A percentile compares a stretch with the other conserved stretches of the same genome.
phyloP scores from a whole-genome alignment of 108 stramenopile genomes.

The Nannochloropsis oceanica region DNA sequence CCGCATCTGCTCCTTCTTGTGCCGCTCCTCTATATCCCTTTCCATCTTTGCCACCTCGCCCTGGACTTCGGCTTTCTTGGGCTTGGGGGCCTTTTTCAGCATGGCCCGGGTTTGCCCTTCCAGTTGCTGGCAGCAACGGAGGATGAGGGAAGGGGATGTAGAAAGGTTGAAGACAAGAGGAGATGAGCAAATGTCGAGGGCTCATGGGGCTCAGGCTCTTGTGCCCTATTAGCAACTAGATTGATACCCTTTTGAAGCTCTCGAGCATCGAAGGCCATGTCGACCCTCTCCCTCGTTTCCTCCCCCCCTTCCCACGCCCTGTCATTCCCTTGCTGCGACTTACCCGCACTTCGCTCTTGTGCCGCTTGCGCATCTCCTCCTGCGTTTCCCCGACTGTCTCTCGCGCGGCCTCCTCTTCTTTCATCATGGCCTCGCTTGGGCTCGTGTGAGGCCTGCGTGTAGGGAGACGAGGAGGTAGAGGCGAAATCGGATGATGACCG shows the following conservation, averaged over 20 bases:
- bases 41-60: not conserved
- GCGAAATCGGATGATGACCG: too few relatives aligned
- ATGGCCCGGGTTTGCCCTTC: not conserved
- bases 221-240: too few relatives aligned
- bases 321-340: too few relatives aligned
- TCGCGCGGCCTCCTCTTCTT: not conserved
- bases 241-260: too few relatives aligned
- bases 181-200: too few relatives aligned
- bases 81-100: not conserved
- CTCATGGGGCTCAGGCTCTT: too few relatives aligned
- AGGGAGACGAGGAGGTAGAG: too few relatives aligned
- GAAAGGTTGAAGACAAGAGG: too few relatives aligned
- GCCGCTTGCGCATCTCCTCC: not conserved
- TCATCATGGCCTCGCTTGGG: too few relatives aligned
- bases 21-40: not conserved
- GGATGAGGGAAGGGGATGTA: not conserved
- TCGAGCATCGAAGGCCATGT: too few relatives aligned
- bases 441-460: too few relatives aligned
- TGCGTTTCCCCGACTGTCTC: not conserved
- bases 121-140: not conserved
- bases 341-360: not conserved
- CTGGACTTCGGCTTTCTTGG: not conserved
- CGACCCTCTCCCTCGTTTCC: too few relatives aligned
- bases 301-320: not conserved
- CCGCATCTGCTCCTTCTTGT: not conserved